Base-by-base conservation (phyloP, 176 grass and related monocot species). In the Luzula sylvatica region DNA sequence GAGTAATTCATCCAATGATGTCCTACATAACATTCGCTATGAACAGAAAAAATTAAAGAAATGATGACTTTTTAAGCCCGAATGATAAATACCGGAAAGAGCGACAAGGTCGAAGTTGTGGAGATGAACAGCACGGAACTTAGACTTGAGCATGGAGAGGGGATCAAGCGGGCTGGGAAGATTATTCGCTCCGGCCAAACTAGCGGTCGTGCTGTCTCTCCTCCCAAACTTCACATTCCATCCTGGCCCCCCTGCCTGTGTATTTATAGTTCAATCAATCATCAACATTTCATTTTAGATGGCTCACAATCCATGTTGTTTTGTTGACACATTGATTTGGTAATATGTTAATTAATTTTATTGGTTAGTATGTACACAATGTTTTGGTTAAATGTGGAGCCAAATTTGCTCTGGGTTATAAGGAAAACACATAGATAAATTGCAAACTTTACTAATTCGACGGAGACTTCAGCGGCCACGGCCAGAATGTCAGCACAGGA, bases 401-500 rank as follows among this genome's bases (percentile, higher is more conserved):
- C n/a, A n/a, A n/a, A n/a, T n/a, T n/a, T 35, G 5, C 30, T 35
- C 30, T 35, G 30, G 9, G 5, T 35, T 35, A 7, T 35, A 7
- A 35, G 30, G 30, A 9, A 9, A 4, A 4, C 30, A 35, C 9
- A 35, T 35, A 9, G 30, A 35, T 0, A 35, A 32, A 35, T 35
- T 35, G 30, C 9, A 35, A 4, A 35, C 30, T 35, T 46, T 55
- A 84, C 87, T 22, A 87, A 53, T 12, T 50, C 15, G 2, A 87
- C 87, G 2, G 82, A 66, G 62, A 82, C 80, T 49, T 61, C 75
- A 0, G 87, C 87, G 0, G 82, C 78, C 42, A 71, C 61, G 1
- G 87, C 78, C 2, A 94, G 56, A 9, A 87, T 38, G 56, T 94
- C 82, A 21, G 87, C 82, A 25, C 87, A 94, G 15, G 87, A 87